Percentiles rank a stretch among this genome's conserved stretches.
Evolutionary conservation across 306 rosid species (phyloP).

Genomic region (Begonia loranthoides): DNA sequence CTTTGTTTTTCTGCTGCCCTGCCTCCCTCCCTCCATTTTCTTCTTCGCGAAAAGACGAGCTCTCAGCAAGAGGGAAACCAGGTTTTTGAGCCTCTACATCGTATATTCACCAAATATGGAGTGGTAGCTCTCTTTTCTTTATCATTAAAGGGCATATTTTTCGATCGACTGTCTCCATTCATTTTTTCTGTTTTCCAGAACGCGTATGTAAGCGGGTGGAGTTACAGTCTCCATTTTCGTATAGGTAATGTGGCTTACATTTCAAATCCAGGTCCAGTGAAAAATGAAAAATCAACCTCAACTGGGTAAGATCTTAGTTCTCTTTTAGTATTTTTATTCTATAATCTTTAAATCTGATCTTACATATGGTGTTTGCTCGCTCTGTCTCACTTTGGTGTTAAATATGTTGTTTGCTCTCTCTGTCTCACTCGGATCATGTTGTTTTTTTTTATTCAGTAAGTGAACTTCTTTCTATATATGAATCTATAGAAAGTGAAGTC

Average conservation of each 20-base stretch:
- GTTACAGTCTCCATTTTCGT: slow-evolving; percentile 18
- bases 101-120: slow-evolving; percentile 21
- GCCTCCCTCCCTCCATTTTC: too few species aligned
- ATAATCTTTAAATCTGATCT: slow-evolving; percentile 3
- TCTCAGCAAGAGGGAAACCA: slow-evolving; percentile 15
- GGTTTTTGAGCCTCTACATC: slow-evolving; percentile 16
- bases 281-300: slow-evolving; percentile 17
- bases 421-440: too few species aligned
- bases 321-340: neutral
- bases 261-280: slow-evolving; percentile 20
- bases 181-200: slow-evolving; percentile 19
- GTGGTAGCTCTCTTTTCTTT: slow-evolving; percentile 24
- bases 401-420: too few species aligned
- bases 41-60: slow-evolving; percentile 20
- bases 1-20: too few species aligned
- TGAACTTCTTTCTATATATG: too few species aligned
- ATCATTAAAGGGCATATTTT: neutral
- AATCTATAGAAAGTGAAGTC: too few species aligned
- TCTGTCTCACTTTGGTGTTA: too few species aligned
- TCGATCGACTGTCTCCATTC: neutral
- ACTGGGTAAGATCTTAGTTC: slow-evolving; percentile 15
- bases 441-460: too few species aligned
- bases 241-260: slow-evolving; percentile 23
- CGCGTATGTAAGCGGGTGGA: slow-evolving; percentile 41
- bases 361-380: too few species aligned